Conservation (phyloP, 208 protist species). For the Giardia muris region DNA sequence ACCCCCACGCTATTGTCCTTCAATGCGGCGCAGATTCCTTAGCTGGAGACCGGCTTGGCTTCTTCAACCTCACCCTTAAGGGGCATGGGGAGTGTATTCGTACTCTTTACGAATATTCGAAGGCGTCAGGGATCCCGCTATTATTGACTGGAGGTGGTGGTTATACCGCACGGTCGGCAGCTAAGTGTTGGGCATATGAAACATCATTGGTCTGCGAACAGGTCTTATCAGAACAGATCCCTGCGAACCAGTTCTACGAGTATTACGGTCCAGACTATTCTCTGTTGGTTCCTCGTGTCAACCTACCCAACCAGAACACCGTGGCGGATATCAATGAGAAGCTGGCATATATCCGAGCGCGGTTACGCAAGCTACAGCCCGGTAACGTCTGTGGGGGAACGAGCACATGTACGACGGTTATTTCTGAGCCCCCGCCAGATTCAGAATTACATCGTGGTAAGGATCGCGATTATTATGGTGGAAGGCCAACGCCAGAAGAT, state of each 20-base stretch:
- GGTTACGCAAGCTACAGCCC: neutral
- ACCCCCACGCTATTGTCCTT: slow-evolving; percentile 81
- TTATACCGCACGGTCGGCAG: slow-evolving; percentile 88
- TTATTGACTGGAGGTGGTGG: slow-evolving; percentile 91
- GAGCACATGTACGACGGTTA: neutral
- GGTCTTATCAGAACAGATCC: slow-evolving; percentile 51
- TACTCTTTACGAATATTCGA: slow-evolving; percentile 52
- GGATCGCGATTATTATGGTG: neutral
- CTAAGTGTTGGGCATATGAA: slow-evolving; percentile 90
- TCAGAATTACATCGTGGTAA: neutral
- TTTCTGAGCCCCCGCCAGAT: too few relatives aligned
- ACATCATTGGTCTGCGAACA: slow-evolving; percentile 43
- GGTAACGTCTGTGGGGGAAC: neutral
- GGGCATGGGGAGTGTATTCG: slow-evolving; percentile 49
- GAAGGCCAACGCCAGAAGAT: neutral
- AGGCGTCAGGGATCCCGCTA: slow-evolving; percentile 66
- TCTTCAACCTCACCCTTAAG: slow-evolving; percentile 73
- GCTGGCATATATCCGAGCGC: neutral
- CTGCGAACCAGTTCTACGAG: slow-evolving; percentile 70
- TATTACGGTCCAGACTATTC: slow-evolving; percentile 67
- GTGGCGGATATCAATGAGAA: slow-evolving; percentile 24
- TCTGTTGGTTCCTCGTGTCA: slow-evolving; percentile 52
- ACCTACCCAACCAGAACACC: slow-evolving; percentile 60
- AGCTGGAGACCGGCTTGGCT: slow-evolving; percentile 78
- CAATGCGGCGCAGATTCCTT: slow-evolving; percentile 95